Conservation (phyloP, 2,329 filamentous ascomycete species). For the Arthrinium puccinioides region DNA sequence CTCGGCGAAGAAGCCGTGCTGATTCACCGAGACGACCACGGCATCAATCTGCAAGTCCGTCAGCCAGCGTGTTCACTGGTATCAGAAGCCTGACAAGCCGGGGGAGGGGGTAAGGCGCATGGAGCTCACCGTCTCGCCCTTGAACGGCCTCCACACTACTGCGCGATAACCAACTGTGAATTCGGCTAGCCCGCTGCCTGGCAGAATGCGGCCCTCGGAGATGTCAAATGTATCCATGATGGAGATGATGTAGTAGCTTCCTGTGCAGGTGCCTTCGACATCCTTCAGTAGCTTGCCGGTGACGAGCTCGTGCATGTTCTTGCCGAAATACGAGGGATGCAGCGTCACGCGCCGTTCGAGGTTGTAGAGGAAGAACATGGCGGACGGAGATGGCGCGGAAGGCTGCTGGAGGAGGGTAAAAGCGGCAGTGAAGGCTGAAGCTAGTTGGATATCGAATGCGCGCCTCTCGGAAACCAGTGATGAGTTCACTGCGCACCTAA, state of each 20-base stretch:
- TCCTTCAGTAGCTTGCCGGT: conserved; percentile 84
- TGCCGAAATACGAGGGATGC: conserved; percentile 94
- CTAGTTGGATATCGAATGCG: too few relatives aligned
- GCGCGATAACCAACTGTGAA: conserved; percentile 94
- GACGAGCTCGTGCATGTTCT: conserved; percentile 86
- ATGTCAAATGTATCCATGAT: conserved; percentile 97
- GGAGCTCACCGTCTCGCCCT: conserved; percentile 82
- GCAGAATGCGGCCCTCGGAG: conserved; percentile 85
- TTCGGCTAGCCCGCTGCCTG: conserved; percentile 84
- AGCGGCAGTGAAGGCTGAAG: too few relatives aligned
- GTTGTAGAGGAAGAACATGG: conserved; percentile 98
- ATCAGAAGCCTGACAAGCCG: conserved; percentile 10
- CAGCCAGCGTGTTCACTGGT: conserved; percentile 11
- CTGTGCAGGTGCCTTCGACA: conserved; percentile 91
- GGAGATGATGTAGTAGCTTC: conserved; percentile 94
- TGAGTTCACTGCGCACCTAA: too few relatives aligned
- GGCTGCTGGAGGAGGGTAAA: too few relatives aligned
- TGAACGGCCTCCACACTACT: conserved; percentile 96
- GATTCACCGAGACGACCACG: conserved; percentile 84
- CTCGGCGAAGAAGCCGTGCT: conserved; percentile 83
- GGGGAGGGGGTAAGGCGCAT: conserved; percentile 7
- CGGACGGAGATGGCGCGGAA: too few relatives aligned
- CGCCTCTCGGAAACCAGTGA: too few relatives aligned
- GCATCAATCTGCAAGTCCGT: conserved; percentile 76
- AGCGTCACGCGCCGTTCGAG: conserved; percentile 91